These are phyloP conservation scores for Lyophyllum atratum DNA, from an alignment of 768 basidiomycete genomes.

Conservation along the genomic window DNA sequence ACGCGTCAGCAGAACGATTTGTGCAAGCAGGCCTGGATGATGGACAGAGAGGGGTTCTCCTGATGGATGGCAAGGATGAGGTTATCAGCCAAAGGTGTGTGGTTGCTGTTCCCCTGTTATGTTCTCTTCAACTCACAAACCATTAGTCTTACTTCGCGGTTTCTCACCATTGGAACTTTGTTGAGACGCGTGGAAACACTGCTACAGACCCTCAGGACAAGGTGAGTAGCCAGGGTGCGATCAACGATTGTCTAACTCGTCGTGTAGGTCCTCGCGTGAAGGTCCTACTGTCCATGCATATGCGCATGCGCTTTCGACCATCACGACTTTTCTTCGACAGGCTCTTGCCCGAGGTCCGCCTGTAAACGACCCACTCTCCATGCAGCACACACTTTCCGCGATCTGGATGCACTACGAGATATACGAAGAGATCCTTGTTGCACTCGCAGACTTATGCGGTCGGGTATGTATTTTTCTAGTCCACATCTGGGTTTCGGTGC, in stretches of 20 bases:
- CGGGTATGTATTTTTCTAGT: conserved; percentile 44
- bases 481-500: not conserved
- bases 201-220: conserved; percentile 43
- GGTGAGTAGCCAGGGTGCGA: conserved; percentile 36
- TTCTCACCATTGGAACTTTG: conserved; percentile 67
- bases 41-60: conserved; percentile 35
- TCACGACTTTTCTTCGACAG: conserved; percentile 53
- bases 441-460: conserved; percentile 59
- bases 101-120: not conserved
- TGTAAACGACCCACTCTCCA: conserved; percentile 20
- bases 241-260: conserved; percentile 2
- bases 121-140: not conserved
- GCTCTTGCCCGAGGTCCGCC: conserved; percentile 43
- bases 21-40: conserved; percentile 40
- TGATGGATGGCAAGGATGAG: conserved; percentile 61
- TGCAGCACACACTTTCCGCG: conserved; percentile 33
- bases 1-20: conserved; percentile 56
- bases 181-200: conserved; percentile 67
- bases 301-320: conserved; percentile 61
- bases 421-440: conserved; percentile 49
- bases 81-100: conserved; percentile 57
- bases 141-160: conserved; percentile 57
- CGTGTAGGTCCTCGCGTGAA: conserved; percentile 42
- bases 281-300: conserved; percentile 67
- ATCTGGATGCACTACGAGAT: conserved; percentile 53